Evolutionary conservation across 805 yeast genomes (phyloP), one percentile per base, ranked within the genome.

Genomic region (Ascoidea asiatica): DNA sequence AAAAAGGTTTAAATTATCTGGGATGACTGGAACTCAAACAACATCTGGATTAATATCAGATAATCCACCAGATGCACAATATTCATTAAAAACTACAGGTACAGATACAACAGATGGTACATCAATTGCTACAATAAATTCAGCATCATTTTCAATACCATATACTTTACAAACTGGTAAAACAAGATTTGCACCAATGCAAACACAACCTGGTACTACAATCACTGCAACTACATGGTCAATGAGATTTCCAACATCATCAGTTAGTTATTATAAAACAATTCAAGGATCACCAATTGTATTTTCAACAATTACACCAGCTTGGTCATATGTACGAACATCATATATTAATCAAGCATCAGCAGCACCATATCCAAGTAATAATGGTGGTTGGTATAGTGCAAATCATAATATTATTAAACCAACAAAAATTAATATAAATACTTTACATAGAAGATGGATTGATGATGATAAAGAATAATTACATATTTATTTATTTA

Each of bases 111-210:
- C 58, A 6, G 58, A 61, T 17, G 60, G 72, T 1, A 71, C 69
- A 2, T 61, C 60, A 6, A 57, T 66, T 6, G 66, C 73, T 4
- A 62, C 63, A 5, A 66, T 66, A 21, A 69, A 66, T 51, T 62
- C 77, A 0, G 61, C 58, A 11, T 79, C 87, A 2, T 81, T 81
- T 59, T 57, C 79, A 2, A 64, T 88, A 5, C 72, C 94, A 2
- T 90, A 89, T 63, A 73, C 85, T 2, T 50, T 53, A 53, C 97
- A 90, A 64, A 81, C 92, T 0, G 95, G 95, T 23, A 61, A 53
- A 19, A 75, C 84, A 7, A 73, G 89, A 53, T 85, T 64, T 60
- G 97, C 97, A 1, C 96, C 97, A 44, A 86, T 88, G 95, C 97
- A 89, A 64, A 59, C 69, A 47, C 95, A 87, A 62, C 97, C 98